These are phyloP conservation scores for Leccinum imitatum DNA, from an alignment of 768 basidiomycete species.

Conservation along the genomic window DNA sequence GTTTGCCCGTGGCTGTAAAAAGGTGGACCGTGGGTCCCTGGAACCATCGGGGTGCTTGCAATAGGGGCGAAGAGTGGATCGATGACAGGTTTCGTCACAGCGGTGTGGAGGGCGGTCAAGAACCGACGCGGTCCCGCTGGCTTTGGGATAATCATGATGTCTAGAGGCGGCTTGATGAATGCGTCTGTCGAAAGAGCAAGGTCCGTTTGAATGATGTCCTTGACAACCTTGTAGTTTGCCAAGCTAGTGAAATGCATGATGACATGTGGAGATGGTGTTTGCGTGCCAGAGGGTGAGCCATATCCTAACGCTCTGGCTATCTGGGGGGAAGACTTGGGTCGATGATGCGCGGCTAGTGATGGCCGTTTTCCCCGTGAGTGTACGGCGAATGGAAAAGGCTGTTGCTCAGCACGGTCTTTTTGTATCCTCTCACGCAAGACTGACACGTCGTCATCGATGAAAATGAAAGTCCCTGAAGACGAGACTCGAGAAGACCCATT, in stretches of 20 bases:
- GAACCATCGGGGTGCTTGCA: constrained; percentile 85
- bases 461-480: constrained; percentile 59
- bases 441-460: constrained; percentile 90
- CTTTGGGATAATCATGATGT: constrained; percentile 96
- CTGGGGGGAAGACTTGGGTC: constrained; percentile 80
- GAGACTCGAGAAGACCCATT: constrained; percentile 28
- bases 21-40: constrained; percentile 53
- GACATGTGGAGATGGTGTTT: constrained; percentile 35
- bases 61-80: constrained; percentile 95
- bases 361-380: constrained; percentile 60
- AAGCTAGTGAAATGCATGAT: constrained; percentile 92
- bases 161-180: constrained; percentile 57
- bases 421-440: constrained; percentile 75
- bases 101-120: constrained; percentile 89
- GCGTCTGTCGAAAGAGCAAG: constrained; percentile 44
- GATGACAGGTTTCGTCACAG: constrained; percentile 78
- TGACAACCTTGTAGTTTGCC: constrained; percentile 83
- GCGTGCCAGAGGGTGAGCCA: constrained; percentile 27
- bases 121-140: constrained; percentile 94
- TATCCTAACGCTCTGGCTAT: constrained; percentile 57
- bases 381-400: constrained; percentile 36
- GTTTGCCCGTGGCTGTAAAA: constrained; percentile 38
- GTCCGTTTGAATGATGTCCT: constrained; percentile 74
- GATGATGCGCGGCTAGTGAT: constrained; percentile 61
- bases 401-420: constrained; percentile 59